Percentiles rank a stretch among this genome's conserved stretches.
Conservation (phyloP, 371 early-diverging fungal species). For the Mucor ambiguus region DNA sequence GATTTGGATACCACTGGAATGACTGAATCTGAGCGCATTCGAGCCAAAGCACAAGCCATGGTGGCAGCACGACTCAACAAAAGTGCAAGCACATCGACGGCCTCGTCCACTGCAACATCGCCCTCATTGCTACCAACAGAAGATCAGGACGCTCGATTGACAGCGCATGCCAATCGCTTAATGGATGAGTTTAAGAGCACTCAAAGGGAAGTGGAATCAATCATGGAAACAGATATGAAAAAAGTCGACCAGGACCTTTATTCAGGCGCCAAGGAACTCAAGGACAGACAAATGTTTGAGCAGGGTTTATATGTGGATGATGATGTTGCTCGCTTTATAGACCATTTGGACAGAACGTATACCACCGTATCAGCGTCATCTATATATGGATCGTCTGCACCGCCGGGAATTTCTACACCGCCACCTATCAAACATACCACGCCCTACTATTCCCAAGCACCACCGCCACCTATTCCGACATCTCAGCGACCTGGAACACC, state of each 20-base stretch:
- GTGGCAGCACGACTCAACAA: conserved; percentile 37
- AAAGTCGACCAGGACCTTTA: conserved; percentile 20
- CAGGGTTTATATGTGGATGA: conserved; percentile 43
- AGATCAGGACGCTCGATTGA: neutral
- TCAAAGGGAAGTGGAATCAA: conserved; percentile 1
- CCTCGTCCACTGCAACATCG: neutral
- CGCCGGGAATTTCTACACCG: conserved; percentile 5
- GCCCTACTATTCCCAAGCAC: conserved; percentile 2
- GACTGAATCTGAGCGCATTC: conserved; percentile 40
- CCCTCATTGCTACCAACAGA: neutral
- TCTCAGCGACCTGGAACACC: conserved; percentile 45
- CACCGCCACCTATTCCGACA: conserved; percentile 44
- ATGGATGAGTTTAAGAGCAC: neutral
- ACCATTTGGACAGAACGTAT: conserved; percentile 19
- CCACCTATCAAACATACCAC: conserved; percentile 3
- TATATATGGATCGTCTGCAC: neutral
- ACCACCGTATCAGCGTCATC: neutral
- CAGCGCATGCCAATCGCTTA: neutral
- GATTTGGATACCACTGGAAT: conserved; percentile 3
- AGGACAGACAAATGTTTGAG: conserved; percentile 51
- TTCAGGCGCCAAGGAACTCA: conserved; percentile 15
- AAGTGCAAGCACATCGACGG: neutral
- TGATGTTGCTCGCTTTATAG: conserved; percentile 41
- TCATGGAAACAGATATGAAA: conserved; percentile 22
- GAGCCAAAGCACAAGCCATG: conserved; percentile 43